phyloP scores from a whole-genome alignment of 208 protist genomes.

The Blastocrithidia nonstop region DNA sequence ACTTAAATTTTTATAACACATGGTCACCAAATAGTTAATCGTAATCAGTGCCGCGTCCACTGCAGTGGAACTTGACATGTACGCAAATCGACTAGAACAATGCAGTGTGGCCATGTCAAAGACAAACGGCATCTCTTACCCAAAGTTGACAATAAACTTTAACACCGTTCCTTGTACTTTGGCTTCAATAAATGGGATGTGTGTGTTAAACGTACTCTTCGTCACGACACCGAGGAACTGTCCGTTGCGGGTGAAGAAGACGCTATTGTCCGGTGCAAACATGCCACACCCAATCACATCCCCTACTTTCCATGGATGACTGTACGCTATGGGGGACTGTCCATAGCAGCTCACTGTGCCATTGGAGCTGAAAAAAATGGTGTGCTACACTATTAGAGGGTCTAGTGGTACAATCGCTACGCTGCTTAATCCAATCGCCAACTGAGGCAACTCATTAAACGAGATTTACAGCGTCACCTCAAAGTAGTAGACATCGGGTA shows the following conservation, averaged over 20 bases:
- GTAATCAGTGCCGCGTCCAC: slow-evolving; percentile 57
- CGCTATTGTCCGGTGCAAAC: slow-evolving; percentile 44
- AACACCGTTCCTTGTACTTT: slow-evolving; percentile 31
- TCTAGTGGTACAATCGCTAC: slow-evolving; percentile 27
- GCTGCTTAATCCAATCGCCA: slow-evolving; percentile 46
- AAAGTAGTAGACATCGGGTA: slow-evolving; percentile 76
- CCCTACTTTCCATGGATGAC: slow-evolving; percentile 32
- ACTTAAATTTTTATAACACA: slow-evolving; percentile 46
- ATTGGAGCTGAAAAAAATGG: slow-evolving; percentile 31
- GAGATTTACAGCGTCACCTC: slow-evolving; percentile 60
- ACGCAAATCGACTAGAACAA: slow-evolving; percentile 29
- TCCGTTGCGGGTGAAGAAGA: slow-evolving; percentile 83
- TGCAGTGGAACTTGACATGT: slow-evolving; percentile 27
- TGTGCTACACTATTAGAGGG: slow-evolving; percentile 14
- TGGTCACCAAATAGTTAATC: slow-evolving; percentile 52
- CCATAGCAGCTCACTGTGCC: slow-evolving; percentile 21
- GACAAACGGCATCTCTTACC: slow-evolving; percentile 51
- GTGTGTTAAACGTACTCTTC: slow-evolving; percentile 19
- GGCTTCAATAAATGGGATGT: slow-evolving; percentile 54
- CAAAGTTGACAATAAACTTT: slow-evolving; percentile 83
- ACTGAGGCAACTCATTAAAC: slow-evolving; percentile 17
- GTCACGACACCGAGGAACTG: slow-evolving; percentile 67
- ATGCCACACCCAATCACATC: slow-evolving; percentile 81
- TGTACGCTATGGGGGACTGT: slow-evolving; percentile 17
- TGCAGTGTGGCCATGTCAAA: slow-evolving; percentile 74